These are phyloP conservation scores for Sugiyamaella valdiviana DNA, from an alignment of 805 yeast genomes.

Conservation along the genomic window DNA sequence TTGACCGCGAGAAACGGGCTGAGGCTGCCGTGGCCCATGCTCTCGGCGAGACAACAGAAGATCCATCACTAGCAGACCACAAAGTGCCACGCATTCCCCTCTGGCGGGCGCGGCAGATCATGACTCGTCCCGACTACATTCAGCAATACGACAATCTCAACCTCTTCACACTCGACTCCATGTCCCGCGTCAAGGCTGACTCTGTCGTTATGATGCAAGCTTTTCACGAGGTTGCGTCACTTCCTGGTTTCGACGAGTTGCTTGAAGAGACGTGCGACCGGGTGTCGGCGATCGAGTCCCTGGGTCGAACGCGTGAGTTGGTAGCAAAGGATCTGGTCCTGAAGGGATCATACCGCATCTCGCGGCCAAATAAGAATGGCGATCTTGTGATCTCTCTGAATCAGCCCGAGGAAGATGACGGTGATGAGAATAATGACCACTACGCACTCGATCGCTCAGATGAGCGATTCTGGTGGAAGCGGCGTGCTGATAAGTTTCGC, in stretches of 20 bases:
- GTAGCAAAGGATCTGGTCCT: constrained; percentile 59
- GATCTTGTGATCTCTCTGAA: constrained; percentile 8
- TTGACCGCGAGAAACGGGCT: constrained; percentile 40
- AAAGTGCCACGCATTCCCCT: constrained; percentile 66
- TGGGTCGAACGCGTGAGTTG: constrained; percentile 71
- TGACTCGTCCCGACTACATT: constrained; percentile 80
- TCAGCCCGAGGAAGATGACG: constrained; percentile 16
- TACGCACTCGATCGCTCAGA: constrained; percentile 16
- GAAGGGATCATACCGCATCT: constrained; percentile 24
- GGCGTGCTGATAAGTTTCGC: constrained; percentile 16
- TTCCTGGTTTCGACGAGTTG: constrained; percentile 64
- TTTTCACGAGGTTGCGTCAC: constrained; percentile 66
- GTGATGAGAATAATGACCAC: constrained; percentile 22
- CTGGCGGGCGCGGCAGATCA: constrained; percentile 78
- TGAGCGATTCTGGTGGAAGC: constrained; percentile 20
- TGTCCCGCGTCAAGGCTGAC: constrained; percentile 67
- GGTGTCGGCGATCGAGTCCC: constrained; percentile 67
- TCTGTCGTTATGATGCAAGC: constrained; percentile 88
- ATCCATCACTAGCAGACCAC: constrained; percentile 37
- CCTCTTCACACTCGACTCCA: constrained; percentile 71
- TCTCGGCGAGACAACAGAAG: constrained; percentile 4
- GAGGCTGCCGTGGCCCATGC: constrained; percentile 16
- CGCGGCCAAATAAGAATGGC: constrained; percentile 2
- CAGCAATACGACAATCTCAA: constrained; percentile 69
- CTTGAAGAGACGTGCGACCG: constrained; percentile 60